Evolutionary conservation across 1,284 basidiomycete genomes (phyloP).

Genomic region (Moniliella sp.): DNA sequence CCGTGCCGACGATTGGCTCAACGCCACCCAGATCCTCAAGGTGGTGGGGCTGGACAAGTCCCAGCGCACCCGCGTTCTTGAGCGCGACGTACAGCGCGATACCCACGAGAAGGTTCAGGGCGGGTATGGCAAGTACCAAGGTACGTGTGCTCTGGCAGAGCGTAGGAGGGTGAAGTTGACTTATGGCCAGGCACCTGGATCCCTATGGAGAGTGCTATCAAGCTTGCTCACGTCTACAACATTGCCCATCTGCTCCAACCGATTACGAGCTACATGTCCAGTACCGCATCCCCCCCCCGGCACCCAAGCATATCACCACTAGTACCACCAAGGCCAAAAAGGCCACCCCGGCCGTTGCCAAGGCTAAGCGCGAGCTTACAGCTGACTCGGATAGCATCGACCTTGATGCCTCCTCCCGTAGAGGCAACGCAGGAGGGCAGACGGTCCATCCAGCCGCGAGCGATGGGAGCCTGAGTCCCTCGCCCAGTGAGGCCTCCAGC

Average conservation of each 20-base stretch:
- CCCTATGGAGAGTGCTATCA: conserved; percentile 69
- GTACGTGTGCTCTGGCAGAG: conserved; percentile 37
- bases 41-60: conserved; percentile 98
- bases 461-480: conserved; percentile 48
- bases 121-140: conserved; percentile 98
- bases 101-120: conserved; percentile 98
- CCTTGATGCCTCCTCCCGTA: neutral
- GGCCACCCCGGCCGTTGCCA: conserved; percentile 9
- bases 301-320: conserved; percentile 65
- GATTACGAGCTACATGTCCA: conserved; percentile 80
- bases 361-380: neutral
- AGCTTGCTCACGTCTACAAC: conserved; percentile 74
- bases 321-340: conserved; percentile 24
- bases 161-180: neutral
- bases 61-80: conserved; percentile 82
- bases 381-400: neutral
- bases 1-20: conserved; percentile 74
- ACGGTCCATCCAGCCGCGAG: neutral
- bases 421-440: neutral
- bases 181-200: conserved; percentile 86
- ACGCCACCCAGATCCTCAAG: conserved; percentile 97
- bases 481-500: conserved; percentile 61
- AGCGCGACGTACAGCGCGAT: conserved; percentile 93
- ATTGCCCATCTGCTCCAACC: conserved; percentile 71
- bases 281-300: conserved; percentile 72